Evolutionary conservation across 1,139 yeast species (phyloP), one percentile per base, ranked within the genome.

Genomic region (Meyerozyma elateridarum): DNA sequence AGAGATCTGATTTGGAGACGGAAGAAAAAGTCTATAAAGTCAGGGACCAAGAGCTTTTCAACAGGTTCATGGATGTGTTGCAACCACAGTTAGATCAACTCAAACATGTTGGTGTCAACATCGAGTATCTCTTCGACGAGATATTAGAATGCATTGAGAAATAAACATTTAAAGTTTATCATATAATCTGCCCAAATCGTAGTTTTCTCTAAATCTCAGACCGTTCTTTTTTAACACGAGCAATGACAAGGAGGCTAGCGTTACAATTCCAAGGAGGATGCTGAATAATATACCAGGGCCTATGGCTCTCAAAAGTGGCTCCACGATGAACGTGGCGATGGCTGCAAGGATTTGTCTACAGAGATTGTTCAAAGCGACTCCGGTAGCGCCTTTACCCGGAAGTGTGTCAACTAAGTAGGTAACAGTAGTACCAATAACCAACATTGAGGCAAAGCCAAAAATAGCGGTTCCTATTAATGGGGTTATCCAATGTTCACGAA

Each of bases 331-430:
- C 0, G 89, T 79, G 5, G 85, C 89, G 3, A 70, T 63, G 0
- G 94, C 85, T 0, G 94, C 95, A 40, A 84, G 61, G 1, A 77
- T 61, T 65, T 79, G 84, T 46, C 95, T 67, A 24, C 81, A 64
- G 38, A 87, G 67, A 48, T 85, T 87, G 48, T 84, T 85, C 36
- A 87, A 55, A 0, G 95, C 95, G 27, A 85, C 85, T 1, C 94
- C 95, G 0, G 94, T 83, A 4, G 95, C 89, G 24, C 95, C 95
- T 46, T 81, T 71, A 0, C 95, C 95, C 0, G 95, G 95, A 32
- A 87, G 64, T 0, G 88, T 77, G 52, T 87, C 95, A 2, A 87
- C 89, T 37, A 87, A 60, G 51, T 85, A 87, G 0, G 95, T 85
- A 4, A 82, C 76, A 0, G 88, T 80, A 6, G 85, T 77, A 1